A percentile compares a stretch with the other conserved stretches of the same genome.
phyloP scores from a whole-genome alignment of 2,329 filamentous ascomycete genomes.

The Mariannaea sp. region DNA sequence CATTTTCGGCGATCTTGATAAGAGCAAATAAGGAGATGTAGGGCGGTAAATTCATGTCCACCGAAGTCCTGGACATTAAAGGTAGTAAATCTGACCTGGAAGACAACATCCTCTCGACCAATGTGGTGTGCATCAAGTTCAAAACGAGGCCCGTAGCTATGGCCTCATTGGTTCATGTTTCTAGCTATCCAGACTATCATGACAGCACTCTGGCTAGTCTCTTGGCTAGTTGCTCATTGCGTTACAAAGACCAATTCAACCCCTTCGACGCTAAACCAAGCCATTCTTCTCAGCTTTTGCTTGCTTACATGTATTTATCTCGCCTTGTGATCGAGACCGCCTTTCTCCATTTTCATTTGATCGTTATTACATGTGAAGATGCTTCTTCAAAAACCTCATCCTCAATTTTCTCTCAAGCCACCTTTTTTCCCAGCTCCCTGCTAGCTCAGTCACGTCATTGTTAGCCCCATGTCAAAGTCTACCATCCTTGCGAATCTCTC shows the following conservation, averaged over 20 bases:
- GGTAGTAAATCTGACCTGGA: no score
- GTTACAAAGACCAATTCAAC: no score
- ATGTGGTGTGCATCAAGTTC: not conserved
- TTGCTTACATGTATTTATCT: not conserved
- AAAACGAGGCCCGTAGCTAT: not conserved
- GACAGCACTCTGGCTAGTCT: no score
- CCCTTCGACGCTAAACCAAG: no score
- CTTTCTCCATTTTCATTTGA: no score
- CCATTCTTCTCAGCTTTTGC: not conserved
- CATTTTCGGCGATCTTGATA: no score
- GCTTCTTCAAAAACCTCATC: not conserved
- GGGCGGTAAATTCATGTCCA: no score
- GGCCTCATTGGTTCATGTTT: not conserved
- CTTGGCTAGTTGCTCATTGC: no score
- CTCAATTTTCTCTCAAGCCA: not conserved
- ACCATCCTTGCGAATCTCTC: conserved; percentile 14
- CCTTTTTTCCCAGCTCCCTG: not conserved
- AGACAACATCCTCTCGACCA: not conserved
- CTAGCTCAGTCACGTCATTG: conserved; percentile 5
- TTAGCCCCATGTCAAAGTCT: conserved; percentile 18
- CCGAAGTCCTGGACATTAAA: no score
- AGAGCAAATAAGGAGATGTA: no score
- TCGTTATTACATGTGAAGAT: not conserved
- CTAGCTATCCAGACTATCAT: no score
- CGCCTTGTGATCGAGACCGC: not conserved